Base-by-base conservation (phyloP, 352 stramenopile genomes). In the Phytophthora hibernalis region DNA sequence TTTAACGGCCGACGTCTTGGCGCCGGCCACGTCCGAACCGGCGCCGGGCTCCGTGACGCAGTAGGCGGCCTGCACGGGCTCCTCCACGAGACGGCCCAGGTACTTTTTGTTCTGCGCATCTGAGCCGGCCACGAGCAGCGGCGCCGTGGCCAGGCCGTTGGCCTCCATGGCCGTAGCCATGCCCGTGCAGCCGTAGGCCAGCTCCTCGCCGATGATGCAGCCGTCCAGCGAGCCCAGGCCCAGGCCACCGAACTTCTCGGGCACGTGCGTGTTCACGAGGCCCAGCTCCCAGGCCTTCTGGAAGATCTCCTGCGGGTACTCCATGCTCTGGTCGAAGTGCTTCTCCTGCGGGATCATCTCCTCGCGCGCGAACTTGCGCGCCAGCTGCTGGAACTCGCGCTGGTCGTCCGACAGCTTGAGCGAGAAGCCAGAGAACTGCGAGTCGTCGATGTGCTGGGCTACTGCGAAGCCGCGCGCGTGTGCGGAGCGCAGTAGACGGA, bases 111-210 rank as follows among this genome's bases (percentile, higher is more conserved):
- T 89, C 71, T 97, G 91, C 40, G 52, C 80, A 47, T 96, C 85
- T 54, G 81, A 91, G 26, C 75, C 90, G 5, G 89, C 91, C 11
- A 97, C 84, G 8, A 97, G 76, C 47, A 97, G 70, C 26, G 91
- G 91, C 22, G 91, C 91, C 12, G 82, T 80, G 30, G 88, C 91
- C 22, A 97, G 69, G 3, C 79, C 72, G 76, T 97, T 97, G 43
- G 89, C 91, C 68, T 97, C 91, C 50, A 97, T 96, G 56, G 91
- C 90, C n/a, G 91, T 97, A 26, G 87, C 86, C 83, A 97, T 95
- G 37, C 91, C 91, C 26, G 90, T 97, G 77, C 91, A 97, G 47
- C 90, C 91, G 65, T 95, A 96, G 3, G 91, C 91, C n/a, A 97
- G 74, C 73, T 97, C 90, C 59, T 97, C 91, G 12, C 80, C 82